Percentiles rank a stretch among this genome's conserved stretches.
These are phyloP conservation scores for Crithidia sp. DNA, from an alignment of 208 protist species.

Conservation along the genomic window DNA sequence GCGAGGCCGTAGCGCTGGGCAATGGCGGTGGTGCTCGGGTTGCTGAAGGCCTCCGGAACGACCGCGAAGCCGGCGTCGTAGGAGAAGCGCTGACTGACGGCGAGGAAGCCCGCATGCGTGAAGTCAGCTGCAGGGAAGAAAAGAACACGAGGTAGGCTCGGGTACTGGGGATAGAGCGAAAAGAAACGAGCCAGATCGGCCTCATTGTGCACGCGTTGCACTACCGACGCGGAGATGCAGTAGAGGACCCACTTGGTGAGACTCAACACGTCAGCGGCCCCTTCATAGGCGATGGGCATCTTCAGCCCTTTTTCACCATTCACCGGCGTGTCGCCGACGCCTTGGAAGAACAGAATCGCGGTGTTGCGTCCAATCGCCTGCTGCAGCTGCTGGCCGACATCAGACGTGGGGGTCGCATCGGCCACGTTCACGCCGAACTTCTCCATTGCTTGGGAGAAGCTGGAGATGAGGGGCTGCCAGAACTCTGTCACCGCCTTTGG, in stretches of 20 bases:
- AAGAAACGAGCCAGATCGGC: slow-evolving; percentile 42
- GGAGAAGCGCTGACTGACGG: slow-evolving; percentile 35
- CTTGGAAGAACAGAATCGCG: slow-evolving; percentile 44
- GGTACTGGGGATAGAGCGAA: slow-evolving; percentile 31
- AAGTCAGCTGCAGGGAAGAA: slow-evolving; percentile 41
- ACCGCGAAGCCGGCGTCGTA: slow-evolving; percentile 51
- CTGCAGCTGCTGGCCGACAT: slow-evolving; percentile 21
- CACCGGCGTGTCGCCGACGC: slow-evolving; percentile 21
- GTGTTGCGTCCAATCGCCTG: slow-evolving; percentile 3
- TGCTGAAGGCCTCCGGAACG: slow-evolving; percentile 36
- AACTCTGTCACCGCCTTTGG: neutral
- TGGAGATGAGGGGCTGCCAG: slow-evolving; percentile 33
- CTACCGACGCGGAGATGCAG: slow-evolving; percentile 31
- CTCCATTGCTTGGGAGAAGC: slow-evolving; percentile 21
- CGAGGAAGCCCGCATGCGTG: slow-evolving; percentile 30
- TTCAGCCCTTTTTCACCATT: slow-evolving; percentile 21
- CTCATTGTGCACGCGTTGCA: slow-evolving; percentile 44
- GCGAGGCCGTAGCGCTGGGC: slow-evolving; percentile 44
- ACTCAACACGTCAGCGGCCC: slow-evolving; percentile 9
- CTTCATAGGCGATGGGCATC: slow-evolving; percentile 29
- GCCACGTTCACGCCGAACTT: slow-evolving; percentile 34
- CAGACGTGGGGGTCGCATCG: slow-evolving; percentile 14
- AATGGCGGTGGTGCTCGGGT: slow-evolving; percentile 5
- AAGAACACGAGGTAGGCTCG: slow-evolving; percentile 43
- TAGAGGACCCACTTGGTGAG: slow-evolving; percentile 40